Conservation (phyloP, 2,329 filamentous ascomycete genomes). For the Zopfia rhizophila region DNA sequence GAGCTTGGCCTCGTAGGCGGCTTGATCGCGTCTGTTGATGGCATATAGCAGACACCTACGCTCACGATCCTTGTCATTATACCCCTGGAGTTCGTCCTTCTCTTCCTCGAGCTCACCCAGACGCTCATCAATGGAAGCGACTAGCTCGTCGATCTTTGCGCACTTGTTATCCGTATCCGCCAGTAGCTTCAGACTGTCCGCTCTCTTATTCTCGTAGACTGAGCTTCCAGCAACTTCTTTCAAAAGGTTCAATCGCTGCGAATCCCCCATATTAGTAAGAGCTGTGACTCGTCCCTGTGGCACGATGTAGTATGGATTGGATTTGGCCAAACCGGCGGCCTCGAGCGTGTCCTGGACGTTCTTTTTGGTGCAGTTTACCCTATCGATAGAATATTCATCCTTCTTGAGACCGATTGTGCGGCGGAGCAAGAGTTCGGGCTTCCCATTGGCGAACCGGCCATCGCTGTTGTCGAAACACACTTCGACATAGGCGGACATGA, state of each 20-base stretch:
- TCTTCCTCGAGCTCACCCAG: conserved; percentile 92
- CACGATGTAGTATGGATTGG: conserved; percentile 99
- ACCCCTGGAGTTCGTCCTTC: conserved; percentile 93
- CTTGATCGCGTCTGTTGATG: conserved; percentile 89
- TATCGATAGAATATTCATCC: conserved; percentile 97
- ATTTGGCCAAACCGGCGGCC: conserved; percentile 94
- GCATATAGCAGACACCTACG: conserved; percentile 93
- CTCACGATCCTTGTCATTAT: conserved; percentile 94
- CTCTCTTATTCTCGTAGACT: conserved; percentile 91
- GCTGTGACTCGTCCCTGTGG: conserved; percentile 96
- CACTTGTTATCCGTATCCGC: conserved; percentile 94
- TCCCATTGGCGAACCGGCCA: conserved; percentile 92
- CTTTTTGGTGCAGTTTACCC: conserved; percentile 92
- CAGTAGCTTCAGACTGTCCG: conserved; percentile 97
- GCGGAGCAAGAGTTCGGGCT: conserved; percentile 87
- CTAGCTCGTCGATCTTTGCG: conserved; percentile 90
- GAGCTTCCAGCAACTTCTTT: conserved; percentile 99
- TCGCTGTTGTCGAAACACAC: conserved; percentile 99
- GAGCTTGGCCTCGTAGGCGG: conserved; percentile 78
- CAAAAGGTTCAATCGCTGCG: conserved; percentile 84
- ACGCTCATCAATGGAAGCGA: conserved; percentile 91
- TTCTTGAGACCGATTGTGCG: conserved; percentile 98
- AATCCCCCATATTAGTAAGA: conserved; percentile 98
- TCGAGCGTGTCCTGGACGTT: conserved; percentile 97
- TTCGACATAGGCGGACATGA: conserved; percentile 99